These are phyloP conservation scores for Stygiomarasmius scandens DNA, from an alignment of 1,284 basidiomycete genomes.

Conservation along the genomic window DNA sequence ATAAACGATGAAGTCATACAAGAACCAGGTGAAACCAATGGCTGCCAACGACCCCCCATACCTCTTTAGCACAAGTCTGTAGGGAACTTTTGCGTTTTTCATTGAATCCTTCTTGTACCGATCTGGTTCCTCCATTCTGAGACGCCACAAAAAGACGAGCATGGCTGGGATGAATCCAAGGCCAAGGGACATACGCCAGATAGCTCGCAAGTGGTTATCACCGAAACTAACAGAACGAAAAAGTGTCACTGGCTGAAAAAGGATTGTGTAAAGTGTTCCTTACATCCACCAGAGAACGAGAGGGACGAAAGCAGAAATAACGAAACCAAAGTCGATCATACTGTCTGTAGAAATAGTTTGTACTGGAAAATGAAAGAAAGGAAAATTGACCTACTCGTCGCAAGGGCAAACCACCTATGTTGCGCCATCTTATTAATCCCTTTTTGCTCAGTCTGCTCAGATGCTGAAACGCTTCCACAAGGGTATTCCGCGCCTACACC, in stretches of 20 bases:
- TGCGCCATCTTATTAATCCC: constrained; percentile 79
- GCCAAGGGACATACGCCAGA: constrained; percentile 91
- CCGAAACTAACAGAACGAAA: no score
- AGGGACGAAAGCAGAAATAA: constrained; percentile 82
- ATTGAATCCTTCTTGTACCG: constrained; percentile 77
- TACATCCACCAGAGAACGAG: constrained; percentile 87
- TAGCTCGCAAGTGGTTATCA: constrained; percentile 76
- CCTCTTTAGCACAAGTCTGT: constrained; percentile 76
- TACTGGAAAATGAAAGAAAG: constrained; percentile 1
- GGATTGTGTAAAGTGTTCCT: no score
- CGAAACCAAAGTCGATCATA: constrained; percentile 92
- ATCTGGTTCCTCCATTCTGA: constrained; percentile 81
- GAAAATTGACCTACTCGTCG: constrained; percentile 63
- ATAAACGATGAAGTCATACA: constrained; percentile 82
- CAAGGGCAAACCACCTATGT: constrained; percentile 85
- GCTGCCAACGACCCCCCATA: constrained; percentile 77
- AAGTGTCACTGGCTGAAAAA: no score
- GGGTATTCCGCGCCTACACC: constrained; percentile 79
- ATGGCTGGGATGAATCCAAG: constrained; percentile 84
- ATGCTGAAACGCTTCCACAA: constrained; percentile 88
- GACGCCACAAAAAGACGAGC: constrained; percentile 84
- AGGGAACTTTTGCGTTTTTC: constrained; percentile 75
- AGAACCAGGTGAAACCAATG: constrained; percentile 79
- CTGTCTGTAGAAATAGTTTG: constrained; percentile 47
- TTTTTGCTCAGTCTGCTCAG: constrained; percentile 87